These are phyloP conservation scores for Leccinum ochraceum DNA, from an alignment of 768 basidiomycete species.

Conservation along the genomic window DNA sequence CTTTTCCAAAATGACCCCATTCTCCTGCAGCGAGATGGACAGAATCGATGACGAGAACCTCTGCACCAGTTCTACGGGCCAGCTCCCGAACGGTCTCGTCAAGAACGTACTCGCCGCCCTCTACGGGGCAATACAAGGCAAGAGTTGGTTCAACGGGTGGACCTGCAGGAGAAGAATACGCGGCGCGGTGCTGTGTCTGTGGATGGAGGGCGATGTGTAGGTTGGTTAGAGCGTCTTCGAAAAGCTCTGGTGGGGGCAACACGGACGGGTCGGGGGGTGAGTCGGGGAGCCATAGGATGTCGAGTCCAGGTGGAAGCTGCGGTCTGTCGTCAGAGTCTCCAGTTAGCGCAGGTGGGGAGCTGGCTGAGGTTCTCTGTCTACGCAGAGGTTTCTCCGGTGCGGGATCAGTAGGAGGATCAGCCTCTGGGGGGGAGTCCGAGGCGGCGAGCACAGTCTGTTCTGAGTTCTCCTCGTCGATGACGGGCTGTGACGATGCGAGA, in stretches of 20 bases:
- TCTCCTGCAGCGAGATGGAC: conserved; percentile 87
- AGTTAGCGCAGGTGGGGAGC: conserved; percentile 1
- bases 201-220: conserved; percentile 78
- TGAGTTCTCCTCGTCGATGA: conserved; percentile 15
- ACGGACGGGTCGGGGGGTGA: conserved; percentile 24
- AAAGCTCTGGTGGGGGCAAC: conserved; percentile 72
- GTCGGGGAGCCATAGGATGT: conserved; percentile 68
- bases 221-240: conserved; percentile 76
- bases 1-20: conserved; percentile 82
- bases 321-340: conserved; percentile 33
- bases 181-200: conserved; percentile 74
- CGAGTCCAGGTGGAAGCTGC: conserved; percentile 54
- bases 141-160: conserved; percentile 75
- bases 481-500: conserved; percentile 26
- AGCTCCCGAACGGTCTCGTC: conserved; percentile 79
- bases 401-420: conserved; percentile 21
- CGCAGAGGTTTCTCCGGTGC: conserved; percentile 27
- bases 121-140: conserved; percentile 78
- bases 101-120: conserved; percentile 83
- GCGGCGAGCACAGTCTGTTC: conserved; percentile 9
- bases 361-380: conserved; percentile 16
- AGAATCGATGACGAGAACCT: conserved; percentile 82
- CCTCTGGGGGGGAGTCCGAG: conserved; percentile 29
- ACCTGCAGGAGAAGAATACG: conserved; percentile 54
- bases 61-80: conserved; percentile 70